These are phyloP conservation scores for Tuber umbilicatum DNA, from an alignment of 495 filamentous ascomycete species.

Conservation along the genomic window DNA sequence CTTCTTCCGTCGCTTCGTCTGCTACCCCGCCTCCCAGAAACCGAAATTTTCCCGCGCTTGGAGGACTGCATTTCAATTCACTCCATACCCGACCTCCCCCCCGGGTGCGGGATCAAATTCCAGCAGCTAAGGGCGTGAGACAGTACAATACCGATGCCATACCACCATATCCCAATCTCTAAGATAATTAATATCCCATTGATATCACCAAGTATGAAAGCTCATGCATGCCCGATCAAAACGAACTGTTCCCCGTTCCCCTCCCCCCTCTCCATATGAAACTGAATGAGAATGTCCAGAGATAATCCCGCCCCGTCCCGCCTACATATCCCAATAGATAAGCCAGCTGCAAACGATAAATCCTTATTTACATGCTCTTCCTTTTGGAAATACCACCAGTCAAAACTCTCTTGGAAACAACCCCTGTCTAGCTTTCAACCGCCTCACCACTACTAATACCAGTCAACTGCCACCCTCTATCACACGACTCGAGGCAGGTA, in stretches of 20 bases:
- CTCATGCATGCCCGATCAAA: slow-evolving; percentile 55
- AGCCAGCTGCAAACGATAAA: slow-evolving; percentile 62
- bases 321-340: slow-evolving; percentile 39
- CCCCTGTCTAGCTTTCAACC: slow-evolving; percentile 87
- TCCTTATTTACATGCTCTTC: slow-evolving; percentile 78
- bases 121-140: too few relatives aligned
- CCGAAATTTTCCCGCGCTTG: background rate
- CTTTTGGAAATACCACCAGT: slow-evolving; percentile 86
- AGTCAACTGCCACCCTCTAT: background rate
- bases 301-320: slow-evolving; percentile 61
- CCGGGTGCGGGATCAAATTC: too few relatives aligned
- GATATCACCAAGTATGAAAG: background rate
- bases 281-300: slow-evolving; percentile 86
- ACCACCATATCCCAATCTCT: slow-evolving; percentile 38
- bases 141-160: too few relatives aligned
- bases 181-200: slow-evolving; percentile 27
- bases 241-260: slow-evolving; percentile 67
- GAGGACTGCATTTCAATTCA: background rate
- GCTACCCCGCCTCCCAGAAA: too few relatives aligned
- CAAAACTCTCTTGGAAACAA: slow-evolving; percentile 74
- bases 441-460: slow-evolving; percentile 55
- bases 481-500: too few relatives aligned
- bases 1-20: too few relatives aligned
- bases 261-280: slow-evolving; percentile 69
- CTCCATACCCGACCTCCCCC: too few relatives aligned